Evolutionary conservation across 352 stramenopile genomes (phyloP).

Genomic region (Pythium plurisporium): DNA sequence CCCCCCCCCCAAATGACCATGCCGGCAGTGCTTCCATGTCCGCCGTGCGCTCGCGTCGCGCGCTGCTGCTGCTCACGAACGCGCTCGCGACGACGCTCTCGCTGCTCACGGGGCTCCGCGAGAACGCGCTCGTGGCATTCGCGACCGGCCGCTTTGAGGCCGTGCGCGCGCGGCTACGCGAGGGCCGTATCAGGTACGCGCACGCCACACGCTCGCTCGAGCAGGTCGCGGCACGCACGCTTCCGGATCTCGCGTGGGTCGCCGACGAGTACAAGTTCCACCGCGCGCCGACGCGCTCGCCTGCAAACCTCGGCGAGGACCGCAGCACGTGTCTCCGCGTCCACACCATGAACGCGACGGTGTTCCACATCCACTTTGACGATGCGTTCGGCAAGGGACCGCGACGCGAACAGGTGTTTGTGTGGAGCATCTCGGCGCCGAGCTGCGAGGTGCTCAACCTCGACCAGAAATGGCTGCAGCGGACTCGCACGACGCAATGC

Average conservation of each 20-base stretch:
- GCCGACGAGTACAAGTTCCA: constrained; percentile 26
- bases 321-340: constrained; percentile 32
- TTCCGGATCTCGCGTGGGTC: constrained; percentile 31
- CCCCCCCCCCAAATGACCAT: no score
- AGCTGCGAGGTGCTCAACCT: constrained; percentile 38
- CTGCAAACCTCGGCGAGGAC: constrained; percentile 21
- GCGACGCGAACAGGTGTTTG: constrained; percentile 25
- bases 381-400: constrained; percentile 28
- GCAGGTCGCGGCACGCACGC: constrained; percentile 23
- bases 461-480: constrained; percentile 18
- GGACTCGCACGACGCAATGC: background rate
- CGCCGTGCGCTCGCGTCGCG: no score
- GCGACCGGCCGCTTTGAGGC: constrained; percentile 17
- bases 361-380: constrained; percentile 25
- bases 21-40: no score
- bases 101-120: constrained; percentile 26
- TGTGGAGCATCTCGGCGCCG: constrained; percentile 34
- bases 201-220: constrained; percentile 25
- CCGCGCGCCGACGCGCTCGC: constrained; percentile 18
- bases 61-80: constrained; percentile 20
- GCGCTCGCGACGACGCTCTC: constrained; percentile 24
- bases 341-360: constrained; percentile 28
- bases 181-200: constrained; percentile 43
- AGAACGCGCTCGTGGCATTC: constrained; percentile 25
- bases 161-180: constrained; percentile 27